These are phyloP conservation scores for Amanita muscaria DNA, from an alignment of 768 basidiomycete genomes.

Conservation along the genomic window DNA sequence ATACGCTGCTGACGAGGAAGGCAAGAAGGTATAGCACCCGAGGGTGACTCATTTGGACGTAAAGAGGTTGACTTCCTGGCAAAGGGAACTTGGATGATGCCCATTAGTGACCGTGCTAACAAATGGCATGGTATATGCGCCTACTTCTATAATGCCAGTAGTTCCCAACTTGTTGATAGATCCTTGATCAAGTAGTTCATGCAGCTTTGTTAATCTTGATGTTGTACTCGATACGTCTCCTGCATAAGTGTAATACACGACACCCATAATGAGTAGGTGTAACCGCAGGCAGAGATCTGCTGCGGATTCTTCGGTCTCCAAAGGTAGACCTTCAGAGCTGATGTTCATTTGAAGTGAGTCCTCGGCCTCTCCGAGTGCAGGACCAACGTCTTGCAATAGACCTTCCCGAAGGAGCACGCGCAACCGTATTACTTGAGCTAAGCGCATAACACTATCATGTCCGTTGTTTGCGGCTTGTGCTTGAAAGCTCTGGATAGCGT, in stretches of 20 bases:
- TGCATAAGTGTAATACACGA: constrained; percentile 53
- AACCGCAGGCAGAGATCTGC: constrained; percentile 30
- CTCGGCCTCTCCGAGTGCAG: constrained; percentile 43
- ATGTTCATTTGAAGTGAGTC: constrained; percentile 34
- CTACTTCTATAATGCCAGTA: constrained; percentile 27
- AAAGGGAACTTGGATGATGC: constrained; percentile 28
- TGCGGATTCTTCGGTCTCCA: constrained; percentile 9
- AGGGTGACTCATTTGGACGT: constrained; percentile 59
- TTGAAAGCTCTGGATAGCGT: constrained; percentile 27
- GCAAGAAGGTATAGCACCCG: constrained; percentile 53
- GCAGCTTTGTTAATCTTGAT: constrained; percentile 47
- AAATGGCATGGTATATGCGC: constrained; percentile 4
- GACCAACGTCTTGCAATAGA: constrained; percentile 43
- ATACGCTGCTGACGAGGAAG: constrained; percentile 55
- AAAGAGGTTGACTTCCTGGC: constrained; percentile 33
- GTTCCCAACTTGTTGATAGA: constrained; percentile 29
- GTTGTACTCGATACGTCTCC: constrained; percentile 41
- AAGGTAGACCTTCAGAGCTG: constrained; percentile 6
- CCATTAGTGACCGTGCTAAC: constrained; percentile 13
- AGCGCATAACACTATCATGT: constrained; percentile 37
- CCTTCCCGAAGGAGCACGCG: constrained; percentile 46
- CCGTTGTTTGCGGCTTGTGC: constrained; percentile 16
- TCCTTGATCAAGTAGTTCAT: constrained; percentile 59
- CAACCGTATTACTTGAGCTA: constrained; percentile 48
- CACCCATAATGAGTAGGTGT: constrained; percentile 54